A percentile compares a stretch with the other conserved stretches of the same genome.
phyloP scores from a whole-genome alignment of 2,329 filamentous ascomycete species.

The Pseudogymnoascus sp. region DNA sequence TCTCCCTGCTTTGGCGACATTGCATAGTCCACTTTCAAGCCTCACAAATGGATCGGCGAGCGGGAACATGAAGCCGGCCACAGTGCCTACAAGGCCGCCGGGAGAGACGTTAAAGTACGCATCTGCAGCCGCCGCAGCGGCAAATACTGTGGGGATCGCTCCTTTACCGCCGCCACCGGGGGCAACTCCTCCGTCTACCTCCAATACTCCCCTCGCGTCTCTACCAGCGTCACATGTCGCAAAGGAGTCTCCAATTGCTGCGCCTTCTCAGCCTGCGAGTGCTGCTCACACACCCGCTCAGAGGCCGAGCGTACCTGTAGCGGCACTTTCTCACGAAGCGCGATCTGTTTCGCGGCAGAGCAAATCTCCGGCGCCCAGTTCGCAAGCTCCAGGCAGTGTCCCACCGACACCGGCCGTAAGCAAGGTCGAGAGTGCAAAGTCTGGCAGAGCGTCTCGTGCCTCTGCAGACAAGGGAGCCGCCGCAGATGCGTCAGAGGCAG shows the following conservation, averaged over 20 bases:
- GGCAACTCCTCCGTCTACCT: conserved; percentile 40
- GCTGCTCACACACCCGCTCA: conserved; percentile 28
- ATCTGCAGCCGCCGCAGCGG: conserved; percentile 87
- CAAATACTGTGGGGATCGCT: conserved; percentile 86
- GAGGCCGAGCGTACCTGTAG: conserved; percentile 28
- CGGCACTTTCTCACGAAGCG: conserved; percentile 31
- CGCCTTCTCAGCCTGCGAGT: conserved; percentile 38
- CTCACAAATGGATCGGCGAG: conserved; percentile 52
- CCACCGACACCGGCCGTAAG: conserved; percentile 39
- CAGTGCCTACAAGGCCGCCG: conserved; percentile 71
- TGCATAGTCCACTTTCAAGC: conserved; percentile 64
- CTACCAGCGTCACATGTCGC: conserved; percentile 43
- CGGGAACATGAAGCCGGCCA: conserved; percentile 82
- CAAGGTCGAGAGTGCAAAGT: conserved; percentile 32
- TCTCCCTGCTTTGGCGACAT: conserved; percentile 79
- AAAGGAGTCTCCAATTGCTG: conserved; percentile 46
- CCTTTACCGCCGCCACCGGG: conserved; percentile 87
- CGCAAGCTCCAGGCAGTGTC: conserved; percentile 35
- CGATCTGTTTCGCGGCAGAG: conserved; percentile 31
- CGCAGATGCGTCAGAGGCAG: conserved; percentile 33
- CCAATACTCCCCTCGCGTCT: conserved; percentile 26
- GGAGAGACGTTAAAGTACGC: conserved; percentile 94
- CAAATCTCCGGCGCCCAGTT: conserved; percentile 43
- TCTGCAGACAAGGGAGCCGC: conserved; percentile 20
- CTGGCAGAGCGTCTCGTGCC: conserved; percentile 18